Evolutionary conservation across 352 stramenopile genomes (phyloP).

Genomic region (Globisporangium yorkense): DNA sequence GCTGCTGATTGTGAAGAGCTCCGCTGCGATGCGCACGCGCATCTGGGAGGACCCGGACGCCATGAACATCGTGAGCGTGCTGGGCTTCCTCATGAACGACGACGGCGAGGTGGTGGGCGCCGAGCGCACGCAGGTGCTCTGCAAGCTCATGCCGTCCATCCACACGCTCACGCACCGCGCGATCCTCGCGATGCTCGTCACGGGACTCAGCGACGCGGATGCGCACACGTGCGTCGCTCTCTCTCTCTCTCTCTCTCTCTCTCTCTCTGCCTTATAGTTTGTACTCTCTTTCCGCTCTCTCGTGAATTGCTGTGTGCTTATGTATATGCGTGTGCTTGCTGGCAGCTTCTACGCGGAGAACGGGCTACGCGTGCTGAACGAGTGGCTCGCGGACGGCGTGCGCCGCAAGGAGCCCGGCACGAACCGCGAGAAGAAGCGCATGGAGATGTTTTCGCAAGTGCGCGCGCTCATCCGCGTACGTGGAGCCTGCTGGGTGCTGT

Average conservation of each 20-base stretch:
- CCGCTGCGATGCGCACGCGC: conserved; percentile 40
- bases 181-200: conserved; percentile 70
- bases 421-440: conserved; percentile 56
- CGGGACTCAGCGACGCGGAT: conserved; percentile 62
- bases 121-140: conserved; percentile 72
- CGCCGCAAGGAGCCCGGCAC: conserved; percentile 27
- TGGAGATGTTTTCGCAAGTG: conserved; percentile 76
- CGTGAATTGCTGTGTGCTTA: too few species aligned
- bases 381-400: conserved; percentile 55
- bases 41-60: conserved; percentile 75
- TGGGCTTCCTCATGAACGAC: conserved; percentile 80
- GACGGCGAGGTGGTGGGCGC: conserved; percentile 65
- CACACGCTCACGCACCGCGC: conserved; percentile 73
- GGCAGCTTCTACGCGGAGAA: conserved; percentile 68
- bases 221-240: conserved; percentile 39
- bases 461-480: conserved; percentile 58
- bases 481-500: background rate
- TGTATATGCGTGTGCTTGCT: background rate
- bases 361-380: conserved; percentile 67
- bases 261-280: background rate
- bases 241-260: too few species aligned
- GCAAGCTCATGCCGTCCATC: conserved; percentile 82
- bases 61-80: conserved; percentile 78
- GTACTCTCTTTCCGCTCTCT: background rate
- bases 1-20: background rate